Base-by-base conservation (phyloP, 2,329 filamentous ascomycete species). In the Fusarium compactum region DNA sequence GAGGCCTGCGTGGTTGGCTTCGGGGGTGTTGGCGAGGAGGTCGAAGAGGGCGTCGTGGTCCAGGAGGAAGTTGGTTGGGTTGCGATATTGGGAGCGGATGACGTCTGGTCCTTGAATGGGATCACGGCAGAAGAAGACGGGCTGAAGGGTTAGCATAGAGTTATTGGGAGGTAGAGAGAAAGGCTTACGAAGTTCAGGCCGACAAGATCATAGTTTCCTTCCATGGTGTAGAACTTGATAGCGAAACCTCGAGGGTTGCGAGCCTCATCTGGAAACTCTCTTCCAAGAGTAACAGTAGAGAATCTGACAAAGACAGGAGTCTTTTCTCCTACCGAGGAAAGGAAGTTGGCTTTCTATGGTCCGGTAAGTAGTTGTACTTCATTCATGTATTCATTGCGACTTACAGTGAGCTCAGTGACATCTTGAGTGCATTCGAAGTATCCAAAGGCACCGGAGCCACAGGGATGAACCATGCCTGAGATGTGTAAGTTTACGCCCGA, bases 51-150 rank as follows among this genome's bases (percentile, higher is more conserved):
- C 46, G 3, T 62, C 60, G 3, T 62, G 60, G 27, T 62, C 58
- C 6, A 62, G 34, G 8, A 63, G 27, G 22, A 62, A 62, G 41
- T 63, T 62, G 7, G 15, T 15, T 12, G 47, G 60, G 27, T 62
- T 62, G 16, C 57, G 24, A 27, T n/a, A 27, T 12, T 63, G 57
- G 5, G 58, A 62, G 16, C 60, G 60, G 5, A 63, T 48, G 43
- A 55, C 60, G 18, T 62, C 60, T 16, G 58, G 58, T 44, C 47
- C 43, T 15, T 62, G 60, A 1, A 63, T 63, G 6, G 58, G 60
- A 22, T 55, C 58, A 20, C 58, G 60, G 8, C 60, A 63, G 14
- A 63, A 63, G 47, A 63, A 48, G 4, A 55, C 22, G 7, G 57
- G 57, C 57, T 63, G 2, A 2, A 4, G 2, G 3, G 15, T 55